These are phyloP conservation scores for Viola odorata DNA, from an alignment of 345 rosid species.

Conservation along the genomic window DNA sequence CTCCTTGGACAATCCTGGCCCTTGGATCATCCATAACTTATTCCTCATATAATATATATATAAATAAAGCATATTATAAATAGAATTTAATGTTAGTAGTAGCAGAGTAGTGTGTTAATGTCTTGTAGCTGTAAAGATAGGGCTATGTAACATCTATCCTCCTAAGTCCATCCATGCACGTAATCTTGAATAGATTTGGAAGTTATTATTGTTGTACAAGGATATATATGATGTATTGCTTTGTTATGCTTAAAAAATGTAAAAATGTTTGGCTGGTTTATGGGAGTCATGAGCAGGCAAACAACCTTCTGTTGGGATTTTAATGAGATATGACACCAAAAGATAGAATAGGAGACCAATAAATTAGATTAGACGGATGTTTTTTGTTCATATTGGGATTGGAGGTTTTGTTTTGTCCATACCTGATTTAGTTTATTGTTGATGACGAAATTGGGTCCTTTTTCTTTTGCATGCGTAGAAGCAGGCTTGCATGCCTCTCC, in stretches of 20 bases:
- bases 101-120: background rate
- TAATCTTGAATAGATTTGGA: background rate
- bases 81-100: too few relatives aligned
- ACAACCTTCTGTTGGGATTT: background rate
- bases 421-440: conserved; percentile 8
- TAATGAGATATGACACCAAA: too few relatives aligned
- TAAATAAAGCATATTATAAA: background rate
- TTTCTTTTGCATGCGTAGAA: conserved; percentile 16
- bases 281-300: background rate
- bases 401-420: background rate
- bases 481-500: background rate
- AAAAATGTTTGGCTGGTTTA: background rate
- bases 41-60: background rate
- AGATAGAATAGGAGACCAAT: too few relatives aligned
- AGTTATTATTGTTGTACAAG: background rate
- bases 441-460: conserved; percentile 18
- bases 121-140: background rate
- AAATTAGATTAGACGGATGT: too few relatives aligned
- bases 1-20: conserved; percentile 42
- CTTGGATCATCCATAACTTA: conserved; percentile 29
- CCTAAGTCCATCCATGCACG: background rate
- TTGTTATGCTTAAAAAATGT: background rate
- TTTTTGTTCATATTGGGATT: background rate
- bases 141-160: background rate
- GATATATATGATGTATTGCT: background rate